Evolutionary conservation across 2,329 filamentous ascomycete genomes (phyloP), one percentile per base, ranked within the genome.

Genomic region (Curvularia eragrostidis): DNA sequence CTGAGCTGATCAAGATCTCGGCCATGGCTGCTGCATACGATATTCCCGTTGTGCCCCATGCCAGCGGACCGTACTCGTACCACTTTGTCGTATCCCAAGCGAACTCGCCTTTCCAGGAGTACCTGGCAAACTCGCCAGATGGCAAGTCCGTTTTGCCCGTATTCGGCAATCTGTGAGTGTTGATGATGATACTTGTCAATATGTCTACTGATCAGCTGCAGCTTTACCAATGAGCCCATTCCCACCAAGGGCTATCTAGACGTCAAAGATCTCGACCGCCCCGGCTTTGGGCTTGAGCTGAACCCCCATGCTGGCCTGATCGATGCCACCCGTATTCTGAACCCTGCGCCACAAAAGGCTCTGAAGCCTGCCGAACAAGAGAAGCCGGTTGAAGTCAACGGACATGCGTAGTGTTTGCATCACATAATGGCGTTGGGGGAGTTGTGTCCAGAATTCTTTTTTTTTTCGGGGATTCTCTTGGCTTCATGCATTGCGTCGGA

Each of bases 71-170:
- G 3, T 97, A 97, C 81, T 95, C 91, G 71, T 97, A 97, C 79
- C 93, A 97, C 79, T 97, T 96, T 74, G 93, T 97, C 65, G 89
- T 97, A 60, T 96, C 92, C 43, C 93, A 97, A 78, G 87, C 91
- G 62, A 96, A 97, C 80, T 91, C 90, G 13, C 93, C 93, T 5
- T 97, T 97, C 84, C 93, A 97, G 77, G 93, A 97, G 78, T 97
- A 97, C 73, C 85, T 97, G 23, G 93, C 93, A 67, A 97, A 97
- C 80, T 96, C 92, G 2, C 87, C 93, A 0, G 93, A 97, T 70
- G 93, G 93, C 48, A 91, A 92, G 81, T 93, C 88, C 61, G 93
- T 97, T 18, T 81, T 94, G 61, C 93, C 93, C 2, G 93, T 97
- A 6, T 97, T 97, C 77, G 93, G 93, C 34, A 91, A 96, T 68